A percentile compares a stretch with the other conserved stretches of the same genome.
phyloP scores from a whole-genome alignment of 2,329 filamentous ascomycete genomes.

The Colletotrichum sp. region DNA sequence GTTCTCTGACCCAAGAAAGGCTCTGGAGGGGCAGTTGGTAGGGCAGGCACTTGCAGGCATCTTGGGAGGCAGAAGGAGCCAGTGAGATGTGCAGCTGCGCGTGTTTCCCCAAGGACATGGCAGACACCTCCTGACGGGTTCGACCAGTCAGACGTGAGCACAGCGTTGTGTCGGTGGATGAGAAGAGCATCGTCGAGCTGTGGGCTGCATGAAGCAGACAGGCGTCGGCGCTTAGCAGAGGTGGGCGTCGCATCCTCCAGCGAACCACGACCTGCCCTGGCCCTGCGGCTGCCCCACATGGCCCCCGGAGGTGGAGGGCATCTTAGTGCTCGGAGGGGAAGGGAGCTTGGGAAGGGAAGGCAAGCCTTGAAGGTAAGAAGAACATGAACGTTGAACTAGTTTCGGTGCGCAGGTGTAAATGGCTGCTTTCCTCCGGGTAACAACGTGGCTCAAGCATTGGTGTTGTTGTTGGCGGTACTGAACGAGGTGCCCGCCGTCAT shows the following conservation, averaged over 20 bases:
- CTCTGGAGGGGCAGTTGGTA: not conserved
- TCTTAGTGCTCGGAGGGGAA: not conserved
- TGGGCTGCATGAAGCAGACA: constrained; percentile 56
- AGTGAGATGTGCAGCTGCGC: constrained; percentile 41
- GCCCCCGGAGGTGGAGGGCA: not conserved
- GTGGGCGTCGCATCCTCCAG: constrained; percentile 46
- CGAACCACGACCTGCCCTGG: constrained; percentile 41
- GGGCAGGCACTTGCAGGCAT: constrained; percentile 11
- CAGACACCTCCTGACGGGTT: constrained; percentile 12
- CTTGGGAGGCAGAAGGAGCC: constrained; percentile 18
- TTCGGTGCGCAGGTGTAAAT: not conserved
- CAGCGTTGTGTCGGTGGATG: constrained; percentile 31
- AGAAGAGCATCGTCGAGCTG: constrained; percentile 27
- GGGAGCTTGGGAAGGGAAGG: not conserved
- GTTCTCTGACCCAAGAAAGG: not conserved
- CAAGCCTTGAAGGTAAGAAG: not conserved
- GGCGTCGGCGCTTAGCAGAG: constrained; percentile 62
- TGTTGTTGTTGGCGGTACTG: not conserved
- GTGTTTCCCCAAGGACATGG: constrained; percentile 31
- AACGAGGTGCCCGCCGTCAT: not conserved
- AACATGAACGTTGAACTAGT: not conserved
- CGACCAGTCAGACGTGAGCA: constrained; percentile 35
- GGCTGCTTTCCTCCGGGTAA: not conserved
- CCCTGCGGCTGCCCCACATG: constrained; percentile 26
- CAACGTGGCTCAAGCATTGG: not conserved